A percentile compares a stretch with the other conserved stretches of the same genome.
Conservation (phyloP, 2,329 filamentous ascomycete genomes). For the Cladophialophora exuberans region DNA sequence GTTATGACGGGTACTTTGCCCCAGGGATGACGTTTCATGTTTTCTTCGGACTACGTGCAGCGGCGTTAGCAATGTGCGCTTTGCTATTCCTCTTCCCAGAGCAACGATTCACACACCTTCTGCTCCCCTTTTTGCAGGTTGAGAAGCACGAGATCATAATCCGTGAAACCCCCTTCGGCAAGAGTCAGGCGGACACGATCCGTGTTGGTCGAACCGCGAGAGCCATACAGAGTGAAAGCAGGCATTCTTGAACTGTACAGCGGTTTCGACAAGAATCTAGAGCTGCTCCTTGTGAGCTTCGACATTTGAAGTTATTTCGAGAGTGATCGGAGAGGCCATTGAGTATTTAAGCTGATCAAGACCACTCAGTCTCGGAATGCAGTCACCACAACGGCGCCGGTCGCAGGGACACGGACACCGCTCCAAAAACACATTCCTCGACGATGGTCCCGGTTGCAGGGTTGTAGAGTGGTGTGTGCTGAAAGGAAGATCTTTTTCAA, state of each 20-base stretch:
- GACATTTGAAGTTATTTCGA: slow-evolving; percentile 35
- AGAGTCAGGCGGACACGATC: slow-evolving; percentile 50
- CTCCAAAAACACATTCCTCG: background rate
- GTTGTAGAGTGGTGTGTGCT: background rate
- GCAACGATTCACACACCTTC: slow-evolving; percentile 39
- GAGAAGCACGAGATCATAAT: slow-evolving; percentile 46
- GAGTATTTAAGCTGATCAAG: slow-evolving; percentile 13
- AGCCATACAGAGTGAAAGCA: slow-evolving; percentile 48
- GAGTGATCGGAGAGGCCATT: background rate
- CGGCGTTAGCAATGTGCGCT: slow-evolving; percentile 30
- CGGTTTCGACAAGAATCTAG: slow-evolving; percentile 36
- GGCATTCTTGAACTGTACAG: slow-evolving; percentile 44
- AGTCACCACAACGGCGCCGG: background rate
- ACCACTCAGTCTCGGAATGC: background rate
- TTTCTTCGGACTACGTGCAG: slow-evolving; percentile 40
- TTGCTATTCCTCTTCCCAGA: slow-evolving; percentile 25
- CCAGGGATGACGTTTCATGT: slow-evolving; percentile 47
- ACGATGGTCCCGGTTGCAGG: background rate
- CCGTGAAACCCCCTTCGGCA: slow-evolving; percentile 49
- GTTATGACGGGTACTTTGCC: slow-evolving; percentile 47
- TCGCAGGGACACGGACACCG: background rate
- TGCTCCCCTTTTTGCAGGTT: slow-evolving; percentile 48
- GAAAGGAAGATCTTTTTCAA: too few species aligned
- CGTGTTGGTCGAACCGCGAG: slow-evolving; percentile 47
- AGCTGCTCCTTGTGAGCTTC: slow-evolving; percentile 35